Percentiles rank a stretch among this genome's conserved stretches.
These are phyloP conservation scores for Paraconiothyrium brasiliense DNA, from an alignment of 2,329 filamentous ascomycete genomes.

Conservation along the genomic window DNA sequence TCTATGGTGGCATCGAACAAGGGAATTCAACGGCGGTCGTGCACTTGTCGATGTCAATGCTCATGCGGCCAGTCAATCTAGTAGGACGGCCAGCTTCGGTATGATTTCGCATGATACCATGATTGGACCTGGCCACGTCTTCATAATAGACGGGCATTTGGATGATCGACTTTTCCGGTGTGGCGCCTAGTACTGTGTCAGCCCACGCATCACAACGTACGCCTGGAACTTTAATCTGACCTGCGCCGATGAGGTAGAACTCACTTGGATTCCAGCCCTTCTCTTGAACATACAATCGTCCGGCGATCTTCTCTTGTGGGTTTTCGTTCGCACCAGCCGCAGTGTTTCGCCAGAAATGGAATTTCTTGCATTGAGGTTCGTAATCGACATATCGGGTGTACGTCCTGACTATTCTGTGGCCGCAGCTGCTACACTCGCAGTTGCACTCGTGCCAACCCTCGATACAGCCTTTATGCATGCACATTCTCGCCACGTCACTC, in stretches of 20 bases:
- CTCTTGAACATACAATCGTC: slow-evolving; percentile 38
- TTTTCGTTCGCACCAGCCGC: neutral
- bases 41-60: slow-evolving; percentile 12
- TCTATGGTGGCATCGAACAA: slow-evolving; percentile 1
- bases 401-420: slow-evolving; percentile 32
- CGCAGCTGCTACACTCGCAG: slow-evolving; percentile 45
- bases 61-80: slow-evolving; percentile 2
- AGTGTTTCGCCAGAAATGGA: slow-evolving; percentile 36
- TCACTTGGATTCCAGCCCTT: slow-evolving; percentile 27
- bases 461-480: slow-evolving; percentile 48
- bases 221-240: slow-evolving; percentile 17
- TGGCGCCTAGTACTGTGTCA: slow-evolving; percentile 22
- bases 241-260: slow-evolving; percentile 12
- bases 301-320: slow-evolving; percentile 6
- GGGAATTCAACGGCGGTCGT: slow-evolving; percentile 5
- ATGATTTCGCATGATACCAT: neutral
- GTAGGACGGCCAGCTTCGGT: neutral
- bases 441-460: slow-evolving; percentile 35
- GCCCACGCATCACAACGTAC: slow-evolving; percentile 16
- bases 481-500: slow-evolving; percentile 36
- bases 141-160: slow-evolving; percentile 34
- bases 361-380: slow-evolving; percentile 30
- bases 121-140: neutral
- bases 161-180: slow-evolving; percentile 17
- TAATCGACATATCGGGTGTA: slow-evolving; percentile 47